A percentile compares a stretch with the other conserved stretches of the same genome.
These are phyloP conservation scores for Nakazawaea sp. DNA, from an alignment of 805 yeast genomes.

Conservation along the genomic window DNA sequence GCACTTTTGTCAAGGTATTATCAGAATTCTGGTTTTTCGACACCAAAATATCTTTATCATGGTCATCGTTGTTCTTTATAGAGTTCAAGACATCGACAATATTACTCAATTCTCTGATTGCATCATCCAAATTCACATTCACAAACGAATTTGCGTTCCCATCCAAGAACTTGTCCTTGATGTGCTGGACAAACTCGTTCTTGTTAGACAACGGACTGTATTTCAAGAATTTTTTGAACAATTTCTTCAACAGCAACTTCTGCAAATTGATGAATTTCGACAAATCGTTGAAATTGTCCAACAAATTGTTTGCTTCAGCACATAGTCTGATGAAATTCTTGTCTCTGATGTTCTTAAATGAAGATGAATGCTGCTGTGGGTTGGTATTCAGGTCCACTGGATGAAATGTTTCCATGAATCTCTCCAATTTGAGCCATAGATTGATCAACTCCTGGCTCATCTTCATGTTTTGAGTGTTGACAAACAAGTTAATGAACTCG, in stretches of 20 bases:
- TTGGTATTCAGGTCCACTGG: background rate
- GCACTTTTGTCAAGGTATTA: constrained; percentile 12
- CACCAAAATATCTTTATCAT: background rate
- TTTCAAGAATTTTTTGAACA: constrained; percentile 61
- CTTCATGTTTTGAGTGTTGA: constrained; percentile 63
- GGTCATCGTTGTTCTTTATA: background rate
- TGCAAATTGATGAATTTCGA: constrained; percentile 70
- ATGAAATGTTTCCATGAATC: background rate
- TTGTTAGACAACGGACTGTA: constrained; percentile 29
- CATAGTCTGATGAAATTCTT: constrained; percentile 18
- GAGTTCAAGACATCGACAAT: constrained; percentile 39
- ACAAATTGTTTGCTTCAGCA: constrained; percentile 34
- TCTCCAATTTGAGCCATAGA: constrained; percentile 8
- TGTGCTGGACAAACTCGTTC: constrained; percentile 25
- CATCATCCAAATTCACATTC: constrained; percentile 50
- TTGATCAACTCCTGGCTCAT: constrained; percentile 39
- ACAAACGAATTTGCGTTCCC: constrained; percentile 49
- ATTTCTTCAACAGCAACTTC: constrained; percentile 64
- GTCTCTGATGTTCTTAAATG: constrained; percentile 1
- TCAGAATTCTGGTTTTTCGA: constrained; percentile 5
- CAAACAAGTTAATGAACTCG: constrained; percentile 54
- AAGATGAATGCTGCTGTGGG: background rate
- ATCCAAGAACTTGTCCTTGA: constrained; percentile 19
- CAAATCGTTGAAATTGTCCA: constrained; percentile 51
- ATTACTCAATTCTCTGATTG: constrained; percentile 53